phyloP scores from a whole-genome alignment of 345 rosid species.

The Eucalyptus polybractea region DNA sequence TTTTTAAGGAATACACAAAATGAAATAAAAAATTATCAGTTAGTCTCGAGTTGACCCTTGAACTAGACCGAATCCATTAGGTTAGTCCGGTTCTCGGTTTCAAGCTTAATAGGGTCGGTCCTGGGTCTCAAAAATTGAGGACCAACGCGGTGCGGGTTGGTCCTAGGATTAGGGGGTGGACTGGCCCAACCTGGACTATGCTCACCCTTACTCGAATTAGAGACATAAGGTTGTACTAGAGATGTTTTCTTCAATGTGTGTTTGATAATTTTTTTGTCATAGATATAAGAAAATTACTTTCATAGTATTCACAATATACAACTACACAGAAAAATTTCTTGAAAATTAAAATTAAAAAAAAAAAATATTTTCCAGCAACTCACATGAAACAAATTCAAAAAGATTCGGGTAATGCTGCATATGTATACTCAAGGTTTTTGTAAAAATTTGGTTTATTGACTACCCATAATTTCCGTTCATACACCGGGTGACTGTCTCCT shows the following conservation, averaged over 20 bases:
- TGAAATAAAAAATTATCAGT: too few species aligned
- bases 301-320: background rate
- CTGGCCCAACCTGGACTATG: too few species aligned
- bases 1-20: too few species aligned
- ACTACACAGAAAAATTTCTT: background rate
- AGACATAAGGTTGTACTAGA: background rate
- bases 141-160: too few species aligned
- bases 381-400: background rate
- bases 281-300: background rate
- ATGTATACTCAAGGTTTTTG: background rate
- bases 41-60: too few species aligned
- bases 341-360: background rate
- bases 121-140: too few species aligned
- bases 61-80: too few species aligned
- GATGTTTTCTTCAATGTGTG: background rate
- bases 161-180: too few species aligned
- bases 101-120: too few species aligned
- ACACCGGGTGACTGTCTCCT: background rate
- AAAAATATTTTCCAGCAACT: background rate
- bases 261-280: background rate
- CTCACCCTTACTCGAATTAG: background rate
- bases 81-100: fast-evolving
- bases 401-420: background rate
- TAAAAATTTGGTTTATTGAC: background rate
- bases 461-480: background rate